Percentiles rank a stretch among this genome's conserved stretches.
Conservation (phyloP, 305 asterid genomes). For the Fraxinus baroniana region DNA sequence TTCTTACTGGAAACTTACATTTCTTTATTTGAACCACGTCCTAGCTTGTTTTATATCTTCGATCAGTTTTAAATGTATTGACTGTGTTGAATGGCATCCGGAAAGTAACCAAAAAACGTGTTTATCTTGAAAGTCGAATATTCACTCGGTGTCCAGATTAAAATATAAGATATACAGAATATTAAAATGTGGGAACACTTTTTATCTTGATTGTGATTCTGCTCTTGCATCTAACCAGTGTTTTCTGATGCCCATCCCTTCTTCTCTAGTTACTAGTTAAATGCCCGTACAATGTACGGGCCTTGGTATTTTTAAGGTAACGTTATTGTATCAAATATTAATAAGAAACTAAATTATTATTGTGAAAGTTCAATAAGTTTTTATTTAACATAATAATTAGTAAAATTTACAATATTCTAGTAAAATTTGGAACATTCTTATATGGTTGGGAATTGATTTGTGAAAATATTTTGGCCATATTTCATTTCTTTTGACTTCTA, state of each 20-base stretch:
- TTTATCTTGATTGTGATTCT: neutral
- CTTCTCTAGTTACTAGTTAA: no score
- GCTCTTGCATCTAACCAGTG: conserved; percentile 28
- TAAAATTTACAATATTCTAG: no score
- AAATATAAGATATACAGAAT: neutral
- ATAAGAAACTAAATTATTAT: neutral
- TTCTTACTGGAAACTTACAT: neutral
- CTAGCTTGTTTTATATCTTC: conserved; percentile 7
- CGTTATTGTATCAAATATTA: no score
- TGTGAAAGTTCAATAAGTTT: no score
- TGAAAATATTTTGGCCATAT: no score
- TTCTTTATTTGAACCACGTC: neutral
- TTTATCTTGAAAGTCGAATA: neutral
- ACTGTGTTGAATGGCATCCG: neutral
- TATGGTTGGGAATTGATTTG: no score
- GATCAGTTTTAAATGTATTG: conserved; percentile 14
- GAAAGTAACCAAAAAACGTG: neutral
- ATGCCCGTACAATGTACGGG: no score
- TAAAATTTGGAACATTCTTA: no score
- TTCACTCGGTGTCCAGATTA: neutral
- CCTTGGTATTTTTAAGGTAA: no score
- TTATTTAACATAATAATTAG: no score
- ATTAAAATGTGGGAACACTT: neutral
- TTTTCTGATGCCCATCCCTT: conserved; percentile 81
- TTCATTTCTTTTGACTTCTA: no score